Base-by-base conservation (phyloP, 1,284 basidiomycete genomes). In the Afroboletus lepidellus region DNA sequence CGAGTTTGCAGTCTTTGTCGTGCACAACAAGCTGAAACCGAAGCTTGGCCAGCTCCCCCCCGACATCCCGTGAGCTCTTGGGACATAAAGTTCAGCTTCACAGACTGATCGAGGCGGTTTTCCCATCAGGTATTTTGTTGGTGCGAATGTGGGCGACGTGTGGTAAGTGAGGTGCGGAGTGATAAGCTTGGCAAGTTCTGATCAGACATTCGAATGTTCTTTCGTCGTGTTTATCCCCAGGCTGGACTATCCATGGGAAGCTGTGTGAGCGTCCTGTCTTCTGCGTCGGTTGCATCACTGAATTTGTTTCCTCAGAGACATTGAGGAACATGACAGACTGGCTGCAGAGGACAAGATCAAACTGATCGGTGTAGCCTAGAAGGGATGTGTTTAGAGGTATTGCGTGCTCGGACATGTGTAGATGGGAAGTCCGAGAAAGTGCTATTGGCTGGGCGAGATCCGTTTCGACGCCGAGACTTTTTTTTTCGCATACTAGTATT, bases 11-110 rank as follows among this genome's bases (percentile, higher is more conserved):
- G 77, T 96, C 59, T 98, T 97, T 66, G 94, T 96, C 34, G 94
- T 98, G 16, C 94, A 97, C 74, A 96, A 97, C 78, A 97, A 97
- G 74, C 75, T 84, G 57, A 96, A 96, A 74, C 76, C 78, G 41
- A 98, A 98, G 74, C 69, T 85, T 38, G 92, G 83, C 24, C 71
- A 80, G 39, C 72, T 98, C 41, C 90, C 92, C 9, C 60, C 72
- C 5, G 79, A 80, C 48, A 76, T 82, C 38, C 80, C 79, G 84
- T 94, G 66, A 62, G 83, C 54, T n/a, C 34, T 13, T 46, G 21
- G 21, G 8, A 34, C 30, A 24, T 37, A 21, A 46, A 18, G 20
- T 39, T 24, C 5, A 6, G n/a, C 15, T 38, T 62, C 48, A 46
- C 54, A 53, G 51, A 21, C 48, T 46, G 43, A 61, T 16, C 16